Percentiles rank a stretch among this genome's conserved stretches.
phyloP scores from a whole-genome alignment of 306 rosid genomes.

The Ormosia emarginata region DNA sequence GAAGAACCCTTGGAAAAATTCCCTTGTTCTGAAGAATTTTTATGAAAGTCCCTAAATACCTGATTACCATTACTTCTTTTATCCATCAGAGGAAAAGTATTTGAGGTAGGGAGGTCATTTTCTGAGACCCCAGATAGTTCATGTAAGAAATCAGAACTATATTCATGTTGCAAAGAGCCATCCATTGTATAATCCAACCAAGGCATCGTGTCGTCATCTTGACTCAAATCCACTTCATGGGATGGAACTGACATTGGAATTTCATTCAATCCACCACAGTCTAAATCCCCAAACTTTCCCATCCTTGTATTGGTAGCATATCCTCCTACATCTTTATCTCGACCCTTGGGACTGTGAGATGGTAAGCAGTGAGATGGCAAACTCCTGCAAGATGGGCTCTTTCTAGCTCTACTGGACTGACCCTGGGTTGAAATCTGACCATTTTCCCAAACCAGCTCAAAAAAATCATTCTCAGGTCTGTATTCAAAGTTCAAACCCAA shows the following conservation, averaged over 20 bases:
- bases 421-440: conserved; percentile 82
- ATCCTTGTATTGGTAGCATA: conserved; percentile 37
- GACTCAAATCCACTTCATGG: conserved; percentile 53
- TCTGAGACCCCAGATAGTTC: conserved; percentile 57
- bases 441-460: conserved; percentile 89
- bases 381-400: conserved; percentile 49
- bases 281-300: conserved; percentile 57
- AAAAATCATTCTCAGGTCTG: conserved; percentile 71
- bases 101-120: conserved; percentile 37
- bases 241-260: conserved; percentile 65
- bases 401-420: conserved; percentile 70
- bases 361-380: conserved; percentile 62
- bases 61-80: conserved; percentile 46
- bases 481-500: conserved; percentile 42
- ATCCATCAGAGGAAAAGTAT: conserved; percentile 42
- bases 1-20: conserved; percentile 49
- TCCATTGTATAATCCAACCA: conserved; percentile 85
- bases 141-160: conserved; percentile 65
- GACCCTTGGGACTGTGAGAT: conserved; percentile 49
- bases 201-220: conserved; percentile 69
- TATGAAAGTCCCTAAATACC: conserved; percentile 44
- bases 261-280: conserved; percentile 56
- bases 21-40: conserved; percentile 47
- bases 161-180: conserved; percentile 60
- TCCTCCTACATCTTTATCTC: conserved; percentile 67